A percentile compares a stretch with the other conserved stretches of the same genome.
Conservation (phyloP, 305 asterid genomes). For the Withania somnifera region DNA sequence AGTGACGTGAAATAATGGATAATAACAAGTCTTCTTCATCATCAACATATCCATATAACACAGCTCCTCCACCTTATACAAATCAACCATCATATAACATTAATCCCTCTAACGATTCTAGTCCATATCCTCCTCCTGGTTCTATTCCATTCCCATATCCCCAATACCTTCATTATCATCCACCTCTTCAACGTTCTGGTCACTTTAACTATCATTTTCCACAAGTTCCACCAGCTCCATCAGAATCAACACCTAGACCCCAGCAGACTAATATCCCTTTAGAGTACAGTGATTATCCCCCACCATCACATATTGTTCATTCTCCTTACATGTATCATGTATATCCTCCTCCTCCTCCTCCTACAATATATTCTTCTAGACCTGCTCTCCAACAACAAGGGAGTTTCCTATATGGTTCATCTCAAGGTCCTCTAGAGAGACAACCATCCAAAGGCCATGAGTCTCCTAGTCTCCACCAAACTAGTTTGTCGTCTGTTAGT, state of each 20-base stretch:
- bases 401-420: background rate
- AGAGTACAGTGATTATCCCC: background rate
- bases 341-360: background rate
- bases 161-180: background rate
- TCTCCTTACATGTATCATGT: background rate
- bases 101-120: background rate
- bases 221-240: background rate
- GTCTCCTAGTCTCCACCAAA: conserved; percentile 1
- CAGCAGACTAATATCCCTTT: background rate
- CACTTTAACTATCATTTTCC: background rate
- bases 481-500: background rate
- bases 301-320: background rate
- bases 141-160: background rate
- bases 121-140: background rate
- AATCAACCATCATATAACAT: background rate
- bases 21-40: background rate
- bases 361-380: background rate
- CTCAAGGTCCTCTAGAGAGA: background rate
- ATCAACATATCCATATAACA: background rate
- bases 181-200: background rate
- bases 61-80: background rate
- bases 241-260: background rate
- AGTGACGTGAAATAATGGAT: background rate
- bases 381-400: background rate
- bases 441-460: background rate